A percentile compares a stretch with the other conserved stretches of the same genome.
Conservation (phyloP, 75 land plant species). For the Adiantum capillusveneris region DNA sequence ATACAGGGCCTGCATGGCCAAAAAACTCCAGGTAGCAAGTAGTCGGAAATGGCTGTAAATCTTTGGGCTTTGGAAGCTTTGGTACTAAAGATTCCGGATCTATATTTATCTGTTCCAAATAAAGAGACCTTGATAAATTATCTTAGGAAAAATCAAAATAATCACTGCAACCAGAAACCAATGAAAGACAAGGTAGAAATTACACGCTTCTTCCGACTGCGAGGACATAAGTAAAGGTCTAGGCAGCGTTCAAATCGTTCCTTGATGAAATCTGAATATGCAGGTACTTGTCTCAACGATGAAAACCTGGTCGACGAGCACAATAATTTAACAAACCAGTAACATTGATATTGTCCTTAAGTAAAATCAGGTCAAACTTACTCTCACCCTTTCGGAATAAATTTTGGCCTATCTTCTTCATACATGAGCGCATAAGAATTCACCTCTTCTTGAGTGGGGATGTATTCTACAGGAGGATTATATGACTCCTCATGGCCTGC, state of each 20-base stretch:
- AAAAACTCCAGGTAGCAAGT: slow-evolving; percentile 78
- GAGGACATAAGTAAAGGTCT: slow-evolving; percentile 88
- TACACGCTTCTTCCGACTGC: slow-evolving; percentile 84
- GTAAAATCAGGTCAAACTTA: no score
- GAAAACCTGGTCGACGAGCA: slow-evolving; percentile 36
- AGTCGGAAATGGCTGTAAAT: slow-evolving; percentile 78
- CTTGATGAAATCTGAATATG: slow-evolving; percentile 70
- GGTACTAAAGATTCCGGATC: slow-evolving; percentile 95
- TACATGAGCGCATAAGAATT: slow-evolving; percentile 78
- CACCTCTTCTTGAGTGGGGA: slow-evolving; percentile 94
- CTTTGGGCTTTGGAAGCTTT: slow-evolving; percentile 85
- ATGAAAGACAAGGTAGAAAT: slow-evolving; percentile 8
- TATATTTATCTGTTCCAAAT: slow-evolving; percentile 52
- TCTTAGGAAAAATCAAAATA: not conserved
- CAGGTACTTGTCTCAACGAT: slow-evolving; percentile 79
- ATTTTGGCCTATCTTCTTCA: slow-evolving; percentile 98
- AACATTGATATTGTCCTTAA: no score
- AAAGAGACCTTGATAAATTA: no score
- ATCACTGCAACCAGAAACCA: not conserved
- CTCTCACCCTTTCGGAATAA: slow-evolving; percentile 52
- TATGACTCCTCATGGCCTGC: slow-evolving; percentile 95
- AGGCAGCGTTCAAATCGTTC: slow-evolving; percentile 88
- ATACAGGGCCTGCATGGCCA: slow-evolving; percentile 77
- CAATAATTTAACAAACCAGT: not conserved
- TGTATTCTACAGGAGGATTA: slow-evolving; percentile 88